Base-by-base conservation (phyloP, 2,329 filamentous ascomycete genomes). In the Cladosporium sp. region DNA sequence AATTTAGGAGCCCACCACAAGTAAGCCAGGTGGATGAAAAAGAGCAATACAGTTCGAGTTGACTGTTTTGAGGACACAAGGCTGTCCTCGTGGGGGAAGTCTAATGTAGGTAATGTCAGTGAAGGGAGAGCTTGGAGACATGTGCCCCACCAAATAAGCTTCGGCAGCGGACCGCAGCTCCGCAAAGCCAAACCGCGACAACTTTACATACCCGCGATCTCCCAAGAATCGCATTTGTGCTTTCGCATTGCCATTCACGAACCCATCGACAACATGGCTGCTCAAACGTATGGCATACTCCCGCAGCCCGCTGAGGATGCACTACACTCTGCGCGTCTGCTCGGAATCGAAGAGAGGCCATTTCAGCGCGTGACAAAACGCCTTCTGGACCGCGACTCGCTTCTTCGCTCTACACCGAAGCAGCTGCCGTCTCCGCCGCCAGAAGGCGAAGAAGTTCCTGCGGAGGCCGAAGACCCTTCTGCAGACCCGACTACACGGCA, bases 291-390 rank as follows among this genome's bases (percentile, higher is more conserved):
- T 44, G 37, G 22, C 49, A 57, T 56, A 13, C 56, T 66, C 33
- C 57, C 60, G 10, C 62, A 63, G 49, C 56, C 61, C 10, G 60
- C 63, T 56, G 64, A 66, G 60, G 63, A 89, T 68, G 85, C 89
- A 58, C 84, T 96, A 35, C 92, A 96, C 75, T 92, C 91, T 65
- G 80, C 81, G 31, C 88, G 92, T 40, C 85, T 96, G 3, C 80
- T 96, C 35, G 87, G 88, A 58, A 86, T 96, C 56, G 92, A 97
- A 75, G 89, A 95, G 66, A 90, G 90, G 54, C 89, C 90, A 0
- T 96, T 95, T 75, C 89, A 89, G 69, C 86, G 91, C 56, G 83
- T 96, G 55, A 88, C 87, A 18, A 90, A 90, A 71, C 85, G 87
- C 32, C 81, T 97, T 8, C 77, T 88, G 4, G 78, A 81, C 18